Evolutionary conservation across 2,329 filamentous ascomycete genomes (phyloP), one percentile per base, ranked within the genome.

Genomic region (Cladophialophora yegresii): DNA sequence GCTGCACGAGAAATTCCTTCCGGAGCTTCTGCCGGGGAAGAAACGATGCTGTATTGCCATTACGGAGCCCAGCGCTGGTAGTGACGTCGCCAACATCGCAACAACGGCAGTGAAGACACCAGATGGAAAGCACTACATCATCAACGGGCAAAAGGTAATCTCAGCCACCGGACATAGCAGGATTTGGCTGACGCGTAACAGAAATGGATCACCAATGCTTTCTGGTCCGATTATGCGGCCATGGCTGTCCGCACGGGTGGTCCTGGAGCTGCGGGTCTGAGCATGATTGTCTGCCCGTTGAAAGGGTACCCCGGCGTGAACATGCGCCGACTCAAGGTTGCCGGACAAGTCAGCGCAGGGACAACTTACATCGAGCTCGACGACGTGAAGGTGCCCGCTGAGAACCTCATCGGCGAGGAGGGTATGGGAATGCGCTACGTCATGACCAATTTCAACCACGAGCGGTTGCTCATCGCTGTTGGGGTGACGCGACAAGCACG

Each of bases 381-480:
- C 71, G 88, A 92, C 59, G 89, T 92, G 22, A 82, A 85, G 63
- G 89, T 92, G 0, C 89, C 89, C 0, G 82, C 86, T 0, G 83
- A 84, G 71, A 91, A 92, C 72, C 76, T 92, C 7, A 85, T 92
- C 63, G 89, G 89, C 2, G 70, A 80, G 22, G 89, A 92, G 74
- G 89, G 88, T 10, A 78, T 84, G 71, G 89, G 89, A 4, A 91
- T 92, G 88, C 83, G 80, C 64, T 89, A 90, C 72, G 84, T 89
- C 72, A 90, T 90, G 87, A 88, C 85, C 60, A 90, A 92, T 77
- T 92, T 92, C 83, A 92, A 92, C 77, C 89, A 92, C 74, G 89
- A 92, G 75, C 84, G 89, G 0, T 79, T 92, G 10, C 82, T 82
- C 16, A 89, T 92, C 67, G 81, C 86, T 0, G 84, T 91, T 13